These are phyloP conservation scores for Asterophora lycoperdoides DNA, from an alignment of 768 basidiomycete genomes.

Conservation along the genomic window DNA sequence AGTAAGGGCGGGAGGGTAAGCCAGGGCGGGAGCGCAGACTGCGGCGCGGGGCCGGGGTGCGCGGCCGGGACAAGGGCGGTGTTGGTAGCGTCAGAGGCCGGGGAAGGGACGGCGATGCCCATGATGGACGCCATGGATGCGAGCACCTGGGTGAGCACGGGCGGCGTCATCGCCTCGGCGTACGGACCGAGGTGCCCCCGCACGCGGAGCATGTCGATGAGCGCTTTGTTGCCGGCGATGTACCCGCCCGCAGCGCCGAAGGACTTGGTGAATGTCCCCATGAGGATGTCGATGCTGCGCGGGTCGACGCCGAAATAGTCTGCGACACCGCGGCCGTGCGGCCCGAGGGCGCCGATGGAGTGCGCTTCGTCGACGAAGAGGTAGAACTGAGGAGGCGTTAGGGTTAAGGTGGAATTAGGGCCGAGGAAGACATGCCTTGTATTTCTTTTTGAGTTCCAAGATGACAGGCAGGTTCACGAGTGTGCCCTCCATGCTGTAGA, in stretches of 20 bases:
- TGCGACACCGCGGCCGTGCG: constrained; percentile 89
- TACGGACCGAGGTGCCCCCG: constrained; percentile 80
- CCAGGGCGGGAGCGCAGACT: constrained; percentile 70
- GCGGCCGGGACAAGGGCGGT: constrained; percentile 33
- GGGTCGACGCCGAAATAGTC: constrained; percentile 92
- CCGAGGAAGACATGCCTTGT: constrained; percentile 64
- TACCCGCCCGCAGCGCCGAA: constrained; percentile 96
- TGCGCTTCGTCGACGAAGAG: constrained; percentile 97
- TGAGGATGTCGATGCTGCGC: constrained; percentile 80
- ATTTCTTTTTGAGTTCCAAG: constrained; percentile 84
- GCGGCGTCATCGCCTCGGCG: constrained; percentile 86
- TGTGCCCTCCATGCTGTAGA: constrained; percentile 99
- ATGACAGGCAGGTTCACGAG: constrained; percentile 79
- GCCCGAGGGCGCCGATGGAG: constrained; percentile 93
- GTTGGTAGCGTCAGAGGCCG: constrained; percentile 21
- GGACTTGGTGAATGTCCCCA: constrained; percentile 98
- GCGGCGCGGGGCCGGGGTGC: constrained; percentile 69
- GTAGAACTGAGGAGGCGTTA: constrained; percentile 64
- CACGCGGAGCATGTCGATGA: constrained; percentile 80
- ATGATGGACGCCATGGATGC: constrained; percentile 96
- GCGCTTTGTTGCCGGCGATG: constrained; percentile 75
- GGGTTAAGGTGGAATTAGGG: not conserved
- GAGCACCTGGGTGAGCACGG: constrained; percentile 86
- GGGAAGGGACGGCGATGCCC: constrained; percentile 57
- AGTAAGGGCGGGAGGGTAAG: constrained; percentile 67